These are phyloP conservation scores for Sporothrix pseudoabietina DNA, from an alignment of 2,329 filamentous ascomycete species.

Conservation along the genomic window DNA sequence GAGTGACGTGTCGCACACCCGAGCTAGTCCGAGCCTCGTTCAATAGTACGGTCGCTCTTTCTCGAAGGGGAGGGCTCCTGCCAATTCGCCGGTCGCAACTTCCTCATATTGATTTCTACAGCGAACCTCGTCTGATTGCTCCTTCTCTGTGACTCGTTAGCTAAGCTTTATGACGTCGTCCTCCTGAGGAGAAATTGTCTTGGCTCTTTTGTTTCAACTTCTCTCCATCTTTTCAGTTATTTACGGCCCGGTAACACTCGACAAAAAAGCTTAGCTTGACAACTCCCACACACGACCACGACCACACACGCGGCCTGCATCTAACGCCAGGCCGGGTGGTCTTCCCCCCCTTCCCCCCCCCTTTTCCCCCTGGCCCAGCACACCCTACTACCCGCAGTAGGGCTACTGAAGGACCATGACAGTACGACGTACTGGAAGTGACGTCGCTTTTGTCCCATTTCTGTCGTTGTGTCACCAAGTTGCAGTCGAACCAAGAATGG, in stretches of 20 bases:
- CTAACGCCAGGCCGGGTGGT: background rate
- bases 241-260: background rate
- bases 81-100: background rate
- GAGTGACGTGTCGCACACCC: conserved; percentile 3
- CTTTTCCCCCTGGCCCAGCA: background rate
- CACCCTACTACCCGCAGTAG: background rate
- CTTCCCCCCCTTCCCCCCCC: background rate
- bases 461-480: background rate
- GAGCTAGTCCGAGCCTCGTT: background rate
- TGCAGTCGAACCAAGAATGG: background rate
- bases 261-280: background rate
- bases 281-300: background rate
- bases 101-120: background rate
- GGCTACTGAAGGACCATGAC: background rate
- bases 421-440: conserved; percentile 2
- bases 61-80: background rate
- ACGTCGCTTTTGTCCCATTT: background rate
- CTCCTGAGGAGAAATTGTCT: background rate
- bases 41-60: background rate
- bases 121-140: background rate
- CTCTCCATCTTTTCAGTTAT: background rate
- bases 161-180: background rate
- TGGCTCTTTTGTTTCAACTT: background rate
- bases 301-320: conserved; percentile 7
- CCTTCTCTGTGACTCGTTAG: background rate